Percentiles rank a stretch among this genome's conserved stretches.
Evolutionary conservation across 805 yeast genomes (phyloP).

Genomic region (Saccharomycopsis amapae): DNA sequence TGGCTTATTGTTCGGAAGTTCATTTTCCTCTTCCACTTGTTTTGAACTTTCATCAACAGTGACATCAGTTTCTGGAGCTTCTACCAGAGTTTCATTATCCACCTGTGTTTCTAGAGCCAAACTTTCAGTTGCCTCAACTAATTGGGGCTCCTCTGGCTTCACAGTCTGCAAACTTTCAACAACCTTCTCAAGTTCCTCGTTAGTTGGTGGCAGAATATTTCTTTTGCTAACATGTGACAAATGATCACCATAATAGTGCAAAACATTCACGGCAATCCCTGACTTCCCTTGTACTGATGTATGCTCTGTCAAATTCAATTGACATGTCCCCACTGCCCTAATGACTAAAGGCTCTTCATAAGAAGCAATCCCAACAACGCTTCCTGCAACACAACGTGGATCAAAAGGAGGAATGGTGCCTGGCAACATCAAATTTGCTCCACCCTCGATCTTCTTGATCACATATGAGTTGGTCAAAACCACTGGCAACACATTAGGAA

Average conservation of each 20-base stretch:
- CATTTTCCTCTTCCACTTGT: conserved; percentile 16
- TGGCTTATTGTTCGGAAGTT: conserved; percentile 12
- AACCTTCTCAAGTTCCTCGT: conserved; percentile 24
- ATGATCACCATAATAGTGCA: conserved; percentile 65
- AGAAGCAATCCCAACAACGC: conserved; percentile 66
- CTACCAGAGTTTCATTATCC: conserved; percentile 4
- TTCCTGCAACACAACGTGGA: conserved; percentile 31
- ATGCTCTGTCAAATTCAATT: conserved; percentile 38
- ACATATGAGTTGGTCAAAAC: conserved; percentile 71
- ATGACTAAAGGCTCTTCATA: conserved; percentile 52
- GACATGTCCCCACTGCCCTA: conserved; percentile 65
- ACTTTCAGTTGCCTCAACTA: conserved; percentile 19
- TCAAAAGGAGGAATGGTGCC: conserved; percentile 49
- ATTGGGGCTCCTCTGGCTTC: neutral
- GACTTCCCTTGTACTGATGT: conserved; percentile 48
- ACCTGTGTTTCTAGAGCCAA: conserved; percentile 11
- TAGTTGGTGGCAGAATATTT: conserved; percentile 38
- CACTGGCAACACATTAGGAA: conserved; percentile 58
- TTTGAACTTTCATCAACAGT: conserved; percentile 10
- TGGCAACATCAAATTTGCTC: conserved; percentile 78
- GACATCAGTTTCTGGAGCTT: neutral
- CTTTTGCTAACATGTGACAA: conserved; percentile 45
- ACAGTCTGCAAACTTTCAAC: neutral
- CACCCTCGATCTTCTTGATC: conserved; percentile 58
- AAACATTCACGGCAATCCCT: conserved; percentile 73